These are phyloP conservation scores for Oehlia diaphana DNA, from an alignment of 192 early-diverging fungal genomes.

Conservation along the genomic window DNA sequence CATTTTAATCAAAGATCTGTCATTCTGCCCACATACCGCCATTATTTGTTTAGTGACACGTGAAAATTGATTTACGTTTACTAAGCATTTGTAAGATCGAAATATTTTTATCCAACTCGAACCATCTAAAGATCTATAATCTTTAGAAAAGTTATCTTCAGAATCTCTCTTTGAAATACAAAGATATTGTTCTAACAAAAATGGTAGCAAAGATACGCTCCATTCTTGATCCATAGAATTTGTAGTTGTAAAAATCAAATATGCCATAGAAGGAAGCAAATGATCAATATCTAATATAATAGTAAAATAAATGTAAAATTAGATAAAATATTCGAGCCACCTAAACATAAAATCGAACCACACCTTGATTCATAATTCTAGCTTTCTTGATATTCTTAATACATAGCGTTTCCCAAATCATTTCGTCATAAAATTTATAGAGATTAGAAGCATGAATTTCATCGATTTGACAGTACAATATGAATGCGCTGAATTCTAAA, in stretches of 20 bases:
- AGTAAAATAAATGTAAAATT: not conserved
- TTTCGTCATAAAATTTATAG: not conserved
- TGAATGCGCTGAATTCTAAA: not conserved
- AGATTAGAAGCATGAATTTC: not conserved
- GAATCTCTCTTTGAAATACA: not conserved
- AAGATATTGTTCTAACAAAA: constrained; percentile 2
- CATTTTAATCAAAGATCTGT: not conserved
- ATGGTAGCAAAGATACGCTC: not conserved
- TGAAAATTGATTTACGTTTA: not conserved
- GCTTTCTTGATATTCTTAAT: not conserved
- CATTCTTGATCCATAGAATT: not conserved
- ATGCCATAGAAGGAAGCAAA: not conserved
- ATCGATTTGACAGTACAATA: not conserved
- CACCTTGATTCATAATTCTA: not conserved
- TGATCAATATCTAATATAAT: not conserved
- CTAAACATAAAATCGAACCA: not conserved
- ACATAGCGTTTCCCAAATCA: not conserved
- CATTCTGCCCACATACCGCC: not conserved
- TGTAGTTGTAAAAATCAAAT: not conserved
- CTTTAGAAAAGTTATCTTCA: not conserved
- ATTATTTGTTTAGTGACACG: not conserved
- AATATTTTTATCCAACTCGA: not conserved
- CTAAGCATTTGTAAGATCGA: not conserved
- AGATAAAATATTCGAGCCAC: not conserved
- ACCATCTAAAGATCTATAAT: not conserved